Conservation (phyloP, 768 basidiomycete species). For the Amanita polypyramis region DNA sequence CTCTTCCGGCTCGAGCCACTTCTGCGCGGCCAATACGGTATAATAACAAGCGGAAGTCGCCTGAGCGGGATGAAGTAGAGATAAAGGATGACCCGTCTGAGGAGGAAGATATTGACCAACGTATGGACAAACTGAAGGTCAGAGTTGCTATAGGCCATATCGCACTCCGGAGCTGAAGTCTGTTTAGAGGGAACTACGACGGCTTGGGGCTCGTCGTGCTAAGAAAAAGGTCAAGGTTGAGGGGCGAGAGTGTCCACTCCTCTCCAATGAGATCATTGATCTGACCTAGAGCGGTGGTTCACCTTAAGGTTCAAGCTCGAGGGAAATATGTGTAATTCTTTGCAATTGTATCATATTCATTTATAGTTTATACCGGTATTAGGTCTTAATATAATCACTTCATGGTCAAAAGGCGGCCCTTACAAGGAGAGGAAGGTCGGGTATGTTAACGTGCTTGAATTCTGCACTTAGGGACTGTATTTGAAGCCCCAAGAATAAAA, state of each 20-base stretch:
- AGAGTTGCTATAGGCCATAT: not conserved
- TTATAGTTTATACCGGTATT: too few species aligned
- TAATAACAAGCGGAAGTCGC: not conserved
- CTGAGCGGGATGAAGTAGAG: not conserved
- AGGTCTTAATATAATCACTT: too few species aligned
- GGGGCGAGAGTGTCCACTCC: not conserved
- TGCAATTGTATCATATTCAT: too few species aligned
- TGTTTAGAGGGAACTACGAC: not conserved
- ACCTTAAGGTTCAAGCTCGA: too few species aligned
- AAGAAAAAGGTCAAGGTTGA: conserved; percentile 3
- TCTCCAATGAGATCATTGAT: not conserved
- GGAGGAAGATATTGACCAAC: conserved; percentile 1
- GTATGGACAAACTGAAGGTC: not conserved
- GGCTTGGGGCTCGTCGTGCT: not conserved
- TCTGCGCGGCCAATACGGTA: not conserved
- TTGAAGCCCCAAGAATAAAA: too few species aligned
- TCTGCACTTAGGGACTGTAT: too few species aligned
- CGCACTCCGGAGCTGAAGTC: not conserved
- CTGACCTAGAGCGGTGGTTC: not conserved
- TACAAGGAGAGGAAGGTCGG: too few species aligned
- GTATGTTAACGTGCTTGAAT: too few species aligned
- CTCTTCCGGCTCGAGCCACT: not conserved
- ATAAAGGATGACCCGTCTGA: not conserved
- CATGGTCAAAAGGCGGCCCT: too few species aligned
- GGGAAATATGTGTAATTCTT: too few species aligned